These are phyloP conservation scores for Zygosaccharomyces sapae DNA, from an alignment of 1,139 yeast genomes.

Conservation along the genomic window DNA sequence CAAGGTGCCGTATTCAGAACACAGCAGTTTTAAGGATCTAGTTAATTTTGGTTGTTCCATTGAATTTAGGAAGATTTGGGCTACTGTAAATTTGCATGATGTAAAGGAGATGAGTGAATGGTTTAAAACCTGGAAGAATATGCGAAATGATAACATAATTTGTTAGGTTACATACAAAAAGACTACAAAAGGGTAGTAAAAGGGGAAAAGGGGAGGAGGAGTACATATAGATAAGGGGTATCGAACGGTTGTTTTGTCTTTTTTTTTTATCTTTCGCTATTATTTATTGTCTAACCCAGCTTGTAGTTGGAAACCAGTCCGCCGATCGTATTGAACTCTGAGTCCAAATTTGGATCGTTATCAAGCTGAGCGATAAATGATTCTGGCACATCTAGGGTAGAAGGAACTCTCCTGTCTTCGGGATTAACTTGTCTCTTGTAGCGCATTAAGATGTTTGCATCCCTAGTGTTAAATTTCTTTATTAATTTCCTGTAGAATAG, in stretches of 20 bases:
- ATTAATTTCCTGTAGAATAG: conserved; percentile 67
- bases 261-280: not conserved
- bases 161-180: not conserved
- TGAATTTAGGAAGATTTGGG: conserved; percentile 53
- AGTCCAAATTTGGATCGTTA: conserved; percentile 23
- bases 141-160: conserved; percentile 5
- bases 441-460: conserved; percentile 33
- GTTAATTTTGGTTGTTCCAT: conserved; percentile 56
- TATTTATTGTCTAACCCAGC: not conserved
- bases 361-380: conserved; percentile 23
- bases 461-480: conserved; percentile 39
- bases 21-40: conserved; percentile 81
- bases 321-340: conserved; percentile 22
- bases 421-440: conserved; percentile 29
- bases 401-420: conserved; percentile 32
- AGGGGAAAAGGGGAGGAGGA: not conserved
- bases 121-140: conserved; percentile 45
- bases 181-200: not conserved
- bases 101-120: conserved; percentile 44
- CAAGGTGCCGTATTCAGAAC: conserved; percentile 86
- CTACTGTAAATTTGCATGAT: conserved; percentile 67
- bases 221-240: not conserved
- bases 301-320: conserved; percentile 8
- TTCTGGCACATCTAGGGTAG: conserved; percentile 27
- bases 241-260: not conserved